phyloP scores from a whole-genome alignment of 176 grass and related monocot genomes.

The Aegilops tauschii region DNA sequence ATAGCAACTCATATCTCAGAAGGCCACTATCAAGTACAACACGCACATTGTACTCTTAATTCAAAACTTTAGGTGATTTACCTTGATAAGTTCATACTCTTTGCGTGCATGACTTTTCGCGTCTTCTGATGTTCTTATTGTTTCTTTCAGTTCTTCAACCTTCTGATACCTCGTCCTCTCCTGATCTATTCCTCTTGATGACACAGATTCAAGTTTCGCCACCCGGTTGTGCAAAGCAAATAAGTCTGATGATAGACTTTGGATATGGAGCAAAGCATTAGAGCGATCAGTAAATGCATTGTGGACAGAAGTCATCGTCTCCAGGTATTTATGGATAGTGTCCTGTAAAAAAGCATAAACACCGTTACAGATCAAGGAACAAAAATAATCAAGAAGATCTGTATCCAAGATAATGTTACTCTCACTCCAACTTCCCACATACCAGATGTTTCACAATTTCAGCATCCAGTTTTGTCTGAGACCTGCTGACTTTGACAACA shows the following conservation, averaged over 20 bases:
- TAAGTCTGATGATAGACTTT: slow-evolving; percentile 63
- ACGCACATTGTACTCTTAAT: not conserved
- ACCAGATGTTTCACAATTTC: slow-evolving; percentile 80
- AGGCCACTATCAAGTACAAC: slow-evolving; percentile 7
- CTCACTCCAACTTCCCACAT: slow-evolving; percentile 16
- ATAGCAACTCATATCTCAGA: slow-evolving; percentile 20
- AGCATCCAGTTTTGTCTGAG: slow-evolving; percentile 60
- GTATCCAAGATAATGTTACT: slow-evolving; percentile 1
- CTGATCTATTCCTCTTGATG: slow-evolving; percentile 62
- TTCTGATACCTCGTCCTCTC: slow-evolving; percentile 64
- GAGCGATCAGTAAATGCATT: slow-evolving; percentile 84
- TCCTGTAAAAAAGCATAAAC: slow-evolving; percentile 59
- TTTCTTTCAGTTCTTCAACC: slow-evolving; percentile 73
- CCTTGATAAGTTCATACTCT: slow-evolving; percentile 85
- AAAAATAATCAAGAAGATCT: slow-evolving; percentile 15
- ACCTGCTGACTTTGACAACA: slow-evolving; percentile 72
- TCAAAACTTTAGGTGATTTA: slow-evolving; percentile 34
- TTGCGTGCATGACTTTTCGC: slow-evolving; percentile 57
- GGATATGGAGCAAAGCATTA: slow-evolving; percentile 66
- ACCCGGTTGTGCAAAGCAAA: slow-evolving; percentile 46
- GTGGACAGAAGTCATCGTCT: slow-evolving; percentile 65
- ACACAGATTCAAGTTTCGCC: slow-evolving; percentile 70
- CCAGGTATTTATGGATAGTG: slow-evolving; percentile 75
- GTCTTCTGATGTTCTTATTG: slow-evolving; percentile 65
- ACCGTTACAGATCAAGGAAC: slow-evolving; percentile 17